A percentile compares a stretch with the other conserved stretches of the same genome.
Evolutionary conservation across 75 land plant genomes (phyloP).

Genomic region (Azolla pinnata): DNA sequence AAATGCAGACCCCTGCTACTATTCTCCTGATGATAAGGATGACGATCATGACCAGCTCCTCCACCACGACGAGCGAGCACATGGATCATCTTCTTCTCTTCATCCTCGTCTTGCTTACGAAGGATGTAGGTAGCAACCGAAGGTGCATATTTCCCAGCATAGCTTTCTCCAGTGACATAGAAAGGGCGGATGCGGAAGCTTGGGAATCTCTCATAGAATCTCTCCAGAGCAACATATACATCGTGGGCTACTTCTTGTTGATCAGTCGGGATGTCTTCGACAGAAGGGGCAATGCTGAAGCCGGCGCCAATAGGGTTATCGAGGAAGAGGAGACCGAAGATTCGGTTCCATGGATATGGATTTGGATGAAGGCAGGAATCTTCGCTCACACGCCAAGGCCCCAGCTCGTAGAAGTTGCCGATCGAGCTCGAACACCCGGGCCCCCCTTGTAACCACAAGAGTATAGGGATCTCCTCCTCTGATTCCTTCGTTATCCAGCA

Average conservation of each 20-base stretch:
- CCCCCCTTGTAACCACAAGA: conserved; percentile 85
- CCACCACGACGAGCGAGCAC: no score
- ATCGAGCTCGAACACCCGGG: conserved; percentile 86
- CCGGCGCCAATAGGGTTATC: conserved; percentile 84
- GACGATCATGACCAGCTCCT: no score
- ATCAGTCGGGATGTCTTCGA: conserved; percentile 47
- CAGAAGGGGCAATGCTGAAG: conserved; percentile 50
- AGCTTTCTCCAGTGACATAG: conserved; percentile 74
- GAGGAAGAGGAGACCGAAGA: conserved; percentile 63
- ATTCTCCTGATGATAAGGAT: no score
- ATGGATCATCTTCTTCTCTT: no score
- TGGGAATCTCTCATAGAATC: conserved; percentile 30
- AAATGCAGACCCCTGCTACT: no score
- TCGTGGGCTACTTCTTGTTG: conserved; percentile 45
- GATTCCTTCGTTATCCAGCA: background rate
- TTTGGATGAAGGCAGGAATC: conserved; percentile 15
- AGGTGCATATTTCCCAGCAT: conserved; percentile 79
- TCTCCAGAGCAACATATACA: conserved; percentile 38
- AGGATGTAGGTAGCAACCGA: conserved; percentile 53
- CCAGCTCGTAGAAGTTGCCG: conserved; percentile 76
- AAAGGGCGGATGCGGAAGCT: conserved; percentile 40
- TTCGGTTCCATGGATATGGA: conserved; percentile 53
- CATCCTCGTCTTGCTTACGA: conserved; percentile 13
- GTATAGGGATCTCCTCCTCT: conserved; percentile 24
- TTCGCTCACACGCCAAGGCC: conserved; percentile 50